Base-by-base conservation (phyloP, 495 filamentous ascomycete species). In the Penicillium tannophilum region DNA sequence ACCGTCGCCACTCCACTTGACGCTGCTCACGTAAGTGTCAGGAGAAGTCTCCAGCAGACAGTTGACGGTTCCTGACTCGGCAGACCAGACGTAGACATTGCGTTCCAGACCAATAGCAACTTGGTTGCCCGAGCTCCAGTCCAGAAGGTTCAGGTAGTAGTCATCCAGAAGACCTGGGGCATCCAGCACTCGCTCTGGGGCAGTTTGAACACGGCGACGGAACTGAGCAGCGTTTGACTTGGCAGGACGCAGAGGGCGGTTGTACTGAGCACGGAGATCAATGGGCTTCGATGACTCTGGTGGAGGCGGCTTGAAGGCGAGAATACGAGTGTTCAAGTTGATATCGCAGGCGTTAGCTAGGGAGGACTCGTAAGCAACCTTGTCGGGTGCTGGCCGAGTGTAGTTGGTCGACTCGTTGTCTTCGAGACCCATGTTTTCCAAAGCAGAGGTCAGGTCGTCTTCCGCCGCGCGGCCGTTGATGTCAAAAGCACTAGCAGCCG, bases 61-160 rank as follows among this genome's bases (percentile, higher is more conserved):
- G 76, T 81, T 88, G 36, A 98, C 94, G 3, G 89, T 80, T 56
- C 94, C 94, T 56, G 90, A 86, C 44, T 99, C 93, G 14, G 95
- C 94, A n/a, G 93, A 97, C 94, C 95, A 99, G 64, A 99, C 90
- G 65, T 98, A 99, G 57, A 98, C 93, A 60, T 86, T 95, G 53
- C 94, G 92, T 76, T 97, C 94, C 14, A 99, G 85, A 48, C 94
- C 94, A 70, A 99, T 97, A 30, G 94, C 94, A 50, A 99, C 93
- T 72, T 98, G 94, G 80, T 99, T 99, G 44, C 88, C 87, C 17
- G 91, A 93, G 72, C 91, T 96, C 94, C 94, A 99, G 77, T 99
- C 94, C 19, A 98, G 80, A 30, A 99, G 81, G 78, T 99, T 99
- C 66, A 99, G 88, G 71, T 99, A 99, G 82, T 98, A 99, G 74